Evolutionary conservation across 257 asterid species (phyloP), one percentile per base, ranked within the genome.

Genomic region (Agastache rugosa): DNA sequence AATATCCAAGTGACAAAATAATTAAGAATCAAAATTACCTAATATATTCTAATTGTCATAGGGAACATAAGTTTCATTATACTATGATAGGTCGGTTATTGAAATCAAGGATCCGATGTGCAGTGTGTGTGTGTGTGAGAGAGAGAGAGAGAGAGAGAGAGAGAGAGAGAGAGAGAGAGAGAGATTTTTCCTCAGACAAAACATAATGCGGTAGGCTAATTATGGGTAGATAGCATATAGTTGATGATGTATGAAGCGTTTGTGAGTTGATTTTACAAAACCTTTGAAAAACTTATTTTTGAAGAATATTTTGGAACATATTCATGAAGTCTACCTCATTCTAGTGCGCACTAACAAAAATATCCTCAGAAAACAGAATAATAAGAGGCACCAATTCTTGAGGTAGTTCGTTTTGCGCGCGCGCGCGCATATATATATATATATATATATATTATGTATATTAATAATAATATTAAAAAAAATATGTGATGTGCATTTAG

Each of bases 331-430:
- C 31, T 11, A 61, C 14, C 37, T 31, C 8, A 23, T 58, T 22
- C 12, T 71, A 71, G 63, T 54, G 77, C 74, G 63, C 81, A 77
- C 74, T 77, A 63, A 20, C 8, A 53, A 71, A 70, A 70, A 10
- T 39, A 68, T 47, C 78, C 55, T 2, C 20, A 8, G 1, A 15
- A 60, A 61, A 62, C 51, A 63, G 69, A 63, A 63, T 63, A 17
- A 35, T 35, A 48, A 15, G 6, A 47, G 20, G 4, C 22, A n/a
- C 55, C 19, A n/a, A 48, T 48, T n/a, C 20, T 48, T 3, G 20
- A 60, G 48, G 12, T 34, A 31, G 8, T 19, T 31, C 63, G 35
- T 69, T 14, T 51, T 45, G 2, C 59, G 45, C 72, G 23, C 50
- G 19, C 6, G 6, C 9, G 8, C 9, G 8, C 1, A 7, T 35